Conservation (phyloP, 257 asterid genomes). For the Lantana camara region DNA sequence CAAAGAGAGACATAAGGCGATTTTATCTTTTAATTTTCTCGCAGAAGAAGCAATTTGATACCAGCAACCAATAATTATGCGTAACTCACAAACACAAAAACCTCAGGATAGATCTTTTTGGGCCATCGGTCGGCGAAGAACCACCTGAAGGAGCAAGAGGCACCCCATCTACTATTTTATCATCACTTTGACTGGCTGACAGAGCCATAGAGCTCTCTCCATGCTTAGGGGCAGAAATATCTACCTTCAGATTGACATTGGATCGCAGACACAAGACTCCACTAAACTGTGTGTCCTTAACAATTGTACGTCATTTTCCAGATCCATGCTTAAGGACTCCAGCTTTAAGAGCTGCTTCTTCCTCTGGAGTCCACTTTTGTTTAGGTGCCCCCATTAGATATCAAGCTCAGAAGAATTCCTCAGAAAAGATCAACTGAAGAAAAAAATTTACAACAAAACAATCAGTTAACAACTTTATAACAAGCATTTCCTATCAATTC, state of each 20-base stretch:
- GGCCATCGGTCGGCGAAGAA: slow-evolving; percentile 66
- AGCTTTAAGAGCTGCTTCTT: slow-evolving; percentile 97
- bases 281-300: slow-evolving; percentile 89
- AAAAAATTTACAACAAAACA: neutral
- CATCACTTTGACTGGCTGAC: slow-evolving; percentile 65
- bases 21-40: slow-evolving; percentile 6
- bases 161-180: slow-evolving; percentile 61
- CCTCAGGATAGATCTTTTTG: slow-evolving; percentile 90
- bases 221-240: slow-evolving; percentile 44
- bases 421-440: slow-evolving; percentile 27
- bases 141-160: slow-evolving; percentile 65
- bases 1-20: neutral
- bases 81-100: slow-evolving; percentile 20
- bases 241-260: slow-evolving; percentile 96
- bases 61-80: neutral
- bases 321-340: slow-evolving; percentile 95
- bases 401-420: slow-evolving; percentile 19
- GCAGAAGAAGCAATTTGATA: neutral
- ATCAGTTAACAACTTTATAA: neutral
- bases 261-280: slow-evolving; percentile 76
- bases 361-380: slow-evolving; percentile 98
- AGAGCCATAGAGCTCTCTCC: slow-evolving; percentile 64
- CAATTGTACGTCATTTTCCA: slow-evolving; percentile 97
- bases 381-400: slow-evolving; percentile 91
- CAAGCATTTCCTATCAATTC: slow-evolving; percentile 6